phyloP scores from a whole-genome alignment of 345 rosid genomes.

The Eucalyptus microcorys region DNA sequence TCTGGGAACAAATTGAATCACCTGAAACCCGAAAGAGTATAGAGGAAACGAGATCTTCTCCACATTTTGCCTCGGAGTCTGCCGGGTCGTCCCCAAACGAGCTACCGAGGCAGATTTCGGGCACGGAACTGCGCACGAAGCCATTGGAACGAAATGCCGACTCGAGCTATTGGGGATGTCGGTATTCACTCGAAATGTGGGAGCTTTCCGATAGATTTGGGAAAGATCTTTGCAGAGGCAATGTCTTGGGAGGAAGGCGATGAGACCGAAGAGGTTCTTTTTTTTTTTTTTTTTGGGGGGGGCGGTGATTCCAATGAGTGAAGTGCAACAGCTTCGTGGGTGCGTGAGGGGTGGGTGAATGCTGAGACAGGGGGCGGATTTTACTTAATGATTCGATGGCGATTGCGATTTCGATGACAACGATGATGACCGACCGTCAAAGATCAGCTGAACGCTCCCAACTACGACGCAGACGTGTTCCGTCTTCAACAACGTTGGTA shows the following conservation, averaged over 20 bases:
- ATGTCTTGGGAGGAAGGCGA: not conserved
- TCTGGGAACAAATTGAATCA: not conserved
- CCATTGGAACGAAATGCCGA: constrained; percentile 18
- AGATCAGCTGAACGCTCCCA: not conserved
- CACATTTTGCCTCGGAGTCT: not conserved
- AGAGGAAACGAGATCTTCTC: constrained; percentile 11
- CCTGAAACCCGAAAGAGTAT: not conserved
- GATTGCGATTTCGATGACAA: not conserved
- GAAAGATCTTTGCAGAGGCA: not conserved
- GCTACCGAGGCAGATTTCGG: constrained; percentile 42
- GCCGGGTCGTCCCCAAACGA: constrained; percentile 27
- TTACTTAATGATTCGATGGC: not conserved
- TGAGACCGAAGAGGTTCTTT: not conserved
- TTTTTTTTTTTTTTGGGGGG: no score
- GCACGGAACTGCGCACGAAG: constrained; percentile 46
- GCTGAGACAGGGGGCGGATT: not conserved
- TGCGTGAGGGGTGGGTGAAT: not conserved
- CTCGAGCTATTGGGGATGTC: not conserved
- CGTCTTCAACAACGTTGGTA: not conserved
- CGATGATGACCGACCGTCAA: not conserved
- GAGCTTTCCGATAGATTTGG: not conserved
- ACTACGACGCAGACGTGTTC: not conserved
- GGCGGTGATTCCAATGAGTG: not conserved
- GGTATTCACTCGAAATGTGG: not conserved
- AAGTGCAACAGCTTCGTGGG: not conserved